A percentile compares a stretch with the other conserved stretches of the same genome.
phyloP scores from a whole-genome alignment of 805 yeast genomes.

The Candida easanensis region DNA sequence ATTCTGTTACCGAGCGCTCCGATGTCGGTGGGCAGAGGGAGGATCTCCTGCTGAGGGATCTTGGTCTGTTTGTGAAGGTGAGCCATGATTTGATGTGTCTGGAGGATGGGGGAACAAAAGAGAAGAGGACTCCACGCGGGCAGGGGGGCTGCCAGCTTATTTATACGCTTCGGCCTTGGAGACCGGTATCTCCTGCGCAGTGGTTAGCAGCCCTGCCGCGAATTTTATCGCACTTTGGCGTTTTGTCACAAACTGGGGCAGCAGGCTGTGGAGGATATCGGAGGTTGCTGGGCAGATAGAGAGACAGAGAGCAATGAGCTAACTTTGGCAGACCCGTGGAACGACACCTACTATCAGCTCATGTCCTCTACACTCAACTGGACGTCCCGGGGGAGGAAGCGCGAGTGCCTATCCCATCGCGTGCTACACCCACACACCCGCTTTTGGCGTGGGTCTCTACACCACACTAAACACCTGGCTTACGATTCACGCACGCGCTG shows the following conservation, averaged over 20 bases:
- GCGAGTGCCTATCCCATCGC: too few species aligned
- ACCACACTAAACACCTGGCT: too few species aligned
- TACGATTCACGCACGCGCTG: too few species aligned
- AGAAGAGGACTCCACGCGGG: background rate
- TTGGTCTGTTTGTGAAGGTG: conserved; percentile 14
- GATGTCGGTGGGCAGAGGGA: conserved; percentile 75
- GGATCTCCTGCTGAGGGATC: conserved; percentile 45
- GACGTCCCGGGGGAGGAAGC: too few species aligned
- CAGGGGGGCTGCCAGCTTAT: background rate
- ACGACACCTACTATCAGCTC: too few species aligned
- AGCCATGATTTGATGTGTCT: background rate
- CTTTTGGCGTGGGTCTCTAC: too few species aligned
- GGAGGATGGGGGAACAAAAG: background rate
- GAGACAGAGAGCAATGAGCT: too few species aligned
- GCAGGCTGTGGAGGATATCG: background rate
- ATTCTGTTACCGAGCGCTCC: conserved; percentile 86
- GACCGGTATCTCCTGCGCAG: background rate
- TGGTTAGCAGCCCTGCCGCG: conserved; percentile 3
- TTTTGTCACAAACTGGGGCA: background rate
- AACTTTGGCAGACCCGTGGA: too few species aligned
- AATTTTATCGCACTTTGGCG: background rate
- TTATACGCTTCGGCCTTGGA: background rate
- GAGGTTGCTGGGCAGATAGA: background rate
- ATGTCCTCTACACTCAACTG: too few species aligned
- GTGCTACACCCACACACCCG: too few species aligned